phyloP scores from a whole-genome alignment of 1,139 yeast genomes.

The Suhomyces bolitotheri region DNA sequence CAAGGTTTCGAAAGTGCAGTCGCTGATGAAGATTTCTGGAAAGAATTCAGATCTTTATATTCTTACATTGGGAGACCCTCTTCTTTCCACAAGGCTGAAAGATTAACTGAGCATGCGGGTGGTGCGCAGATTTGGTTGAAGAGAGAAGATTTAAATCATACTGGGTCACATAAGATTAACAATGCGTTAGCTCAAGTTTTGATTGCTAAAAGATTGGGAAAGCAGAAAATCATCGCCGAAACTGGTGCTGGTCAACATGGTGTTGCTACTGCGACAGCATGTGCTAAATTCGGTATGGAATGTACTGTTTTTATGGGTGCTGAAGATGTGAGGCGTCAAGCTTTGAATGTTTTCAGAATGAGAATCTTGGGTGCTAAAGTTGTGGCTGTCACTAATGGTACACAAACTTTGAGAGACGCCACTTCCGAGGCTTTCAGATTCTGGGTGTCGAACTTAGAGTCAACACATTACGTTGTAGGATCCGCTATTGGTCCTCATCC shows the following conservation, averaged over 20 bases:
- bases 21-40: slow-evolving; percentile 91
- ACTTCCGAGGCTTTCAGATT: slow-evolving; percentile 94
- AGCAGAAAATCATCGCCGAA: slow-evolving; percentile 89
- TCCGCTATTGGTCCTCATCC: slow-evolving; percentile 99
- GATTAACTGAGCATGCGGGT: slow-evolving; percentile 86
- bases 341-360: slow-evolving; percentile 96
- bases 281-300: slow-evolving; percentile 94
- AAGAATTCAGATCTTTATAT: slow-evolving; percentile 79
- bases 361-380: slow-evolving; percentile 94
- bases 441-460: slow-evolving; percentile 87
- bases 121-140: slow-evolving; percentile 98
- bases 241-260: slow-evolving; percentile 99
- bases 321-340: slow-evolving; percentile 98
- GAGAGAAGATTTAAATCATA: slow-evolving; percentile 96
- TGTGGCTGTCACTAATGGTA: slow-evolving; percentile 90
- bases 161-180: slow-evolving; percentile 97
- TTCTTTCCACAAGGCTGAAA: slow-evolving; percentile 83
- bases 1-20: slow-evolving; percentile 82
- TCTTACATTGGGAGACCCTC: slow-evolving; percentile 95
- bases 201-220: slow-evolving; percentile 89
- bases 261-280: slow-evolving; percentile 98
- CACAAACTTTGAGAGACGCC: slow-evolving; percentile 94
- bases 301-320: slow-evolving; percentile 99
- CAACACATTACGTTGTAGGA: slow-evolving; percentile 94
- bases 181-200: slow-evolving; percentile 94